Base-by-base conservation (phyloP, 768 basidiomycete genomes). In the Tricholoma hemisulphureum region DNA sequence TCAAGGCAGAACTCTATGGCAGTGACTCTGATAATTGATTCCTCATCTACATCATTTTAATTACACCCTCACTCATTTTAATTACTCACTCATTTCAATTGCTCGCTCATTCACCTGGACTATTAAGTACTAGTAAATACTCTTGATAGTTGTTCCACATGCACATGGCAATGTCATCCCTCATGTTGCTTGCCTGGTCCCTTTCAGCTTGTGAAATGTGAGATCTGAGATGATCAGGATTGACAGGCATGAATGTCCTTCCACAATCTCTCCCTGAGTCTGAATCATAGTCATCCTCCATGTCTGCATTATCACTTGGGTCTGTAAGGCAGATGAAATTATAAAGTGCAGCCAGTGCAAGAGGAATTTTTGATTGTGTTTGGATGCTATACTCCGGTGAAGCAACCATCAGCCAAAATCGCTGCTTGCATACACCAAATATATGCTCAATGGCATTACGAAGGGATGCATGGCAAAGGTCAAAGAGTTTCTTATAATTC, bases 401-500 rank as follows among this genome's bases (percentile, higher is more conserved):
- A 39, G 56, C 29, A 8, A 56, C 41, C 53, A 65, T 61, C 6
- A 71, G 59, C 21, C 20, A 37, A 52, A 67, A 71, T 32, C 56
- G 55, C 14, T 39, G 24, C 55, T 69, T 71, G 55, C 62, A 24
- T 6, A 67, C 63, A 16, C 67, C 69, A 61, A 69, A 72, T 13
- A 69, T 70, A 14, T 58, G 62, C 58, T 77, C 74, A 57, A 77
- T 63, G 24, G 75, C 66, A 70, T 77, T 80, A 1, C 66, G 68
- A 48, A 69, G 70, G 54, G 65, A 66, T 7, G 75, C 66, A 67
- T 80, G 76, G 20, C 69, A 64, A 3, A 80, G 66, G 65, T 79
- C 80, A 57, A 70, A 79, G 0, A 80, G 61, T 59, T 80, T 75
- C 61, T 79, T 65, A 34, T 67, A 58, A 39, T 72, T 75, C 51